These are phyloP conservation scores for Cladosporium cucumerinum DNA, from an alignment of 2,329 filamentous ascomycete genomes.

Conservation along the genomic window DNA sequence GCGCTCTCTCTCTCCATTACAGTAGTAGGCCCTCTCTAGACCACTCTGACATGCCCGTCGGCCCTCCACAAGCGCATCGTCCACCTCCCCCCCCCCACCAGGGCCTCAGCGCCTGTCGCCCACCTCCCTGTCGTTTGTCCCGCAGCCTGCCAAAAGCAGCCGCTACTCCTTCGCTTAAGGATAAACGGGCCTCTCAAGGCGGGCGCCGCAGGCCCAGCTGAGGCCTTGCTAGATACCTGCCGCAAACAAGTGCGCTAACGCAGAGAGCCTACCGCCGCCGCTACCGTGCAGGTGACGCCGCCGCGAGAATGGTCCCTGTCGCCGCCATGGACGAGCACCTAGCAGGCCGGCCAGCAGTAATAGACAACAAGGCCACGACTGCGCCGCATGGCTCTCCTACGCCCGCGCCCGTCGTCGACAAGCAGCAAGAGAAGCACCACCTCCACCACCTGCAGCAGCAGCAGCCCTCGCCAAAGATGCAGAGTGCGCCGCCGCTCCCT, in stretches of 20 bases:
- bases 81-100: constrained; percentile 12
- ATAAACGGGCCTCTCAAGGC: constrained; percentile 17
- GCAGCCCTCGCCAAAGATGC: constrained; percentile 13
- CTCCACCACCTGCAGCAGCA: not conserved
- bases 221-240: constrained; percentile 15
- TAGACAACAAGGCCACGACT: constrained; percentile 5
- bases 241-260: constrained; percentile 13
- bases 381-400: constrained; percentile 10
- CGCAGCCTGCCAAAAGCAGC: constrained; percentile 13
- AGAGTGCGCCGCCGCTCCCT: constrained; percentile 4
- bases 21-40: not conserved
- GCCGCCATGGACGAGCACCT: constrained; percentile 13
- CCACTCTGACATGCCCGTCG: not conserved
- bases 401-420: constrained; percentile 12
- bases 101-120: constrained; percentile 5
- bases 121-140: constrained; percentile 11
- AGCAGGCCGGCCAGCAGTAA: not conserved
- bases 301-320: constrained; percentile 14
- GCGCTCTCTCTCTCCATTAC: not conserved
- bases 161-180: constrained; percentile 17
- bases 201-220: constrained; percentile 10
- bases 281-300: constrained; percentile 15
- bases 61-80: constrained; percentile 5
- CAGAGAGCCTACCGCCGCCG: constrained; percentile 10
- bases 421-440: not conserved